Percentiles rank a stretch among this genome's conserved stretches.
Evolutionary conservation across 805 yeast species (phyloP).

Genomic region (Saccharomycodes ludwigii): DNA sequence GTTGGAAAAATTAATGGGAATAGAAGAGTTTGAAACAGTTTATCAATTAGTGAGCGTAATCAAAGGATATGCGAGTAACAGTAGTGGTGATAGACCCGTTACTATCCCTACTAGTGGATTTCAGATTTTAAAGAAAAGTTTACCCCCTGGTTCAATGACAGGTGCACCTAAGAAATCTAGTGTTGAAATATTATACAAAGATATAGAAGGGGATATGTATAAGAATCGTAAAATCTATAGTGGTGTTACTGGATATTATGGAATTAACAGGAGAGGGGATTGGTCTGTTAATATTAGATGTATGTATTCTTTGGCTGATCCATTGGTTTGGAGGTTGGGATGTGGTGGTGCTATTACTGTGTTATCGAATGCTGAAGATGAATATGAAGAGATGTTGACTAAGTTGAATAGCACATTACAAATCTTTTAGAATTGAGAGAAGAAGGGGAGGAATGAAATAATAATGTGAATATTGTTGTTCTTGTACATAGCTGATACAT

Average conservation of each 20-base stretch:
- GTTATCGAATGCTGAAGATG: conserved; percentile 68
- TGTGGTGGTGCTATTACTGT: conserved; percentile 98
- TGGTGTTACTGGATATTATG: conserved; percentile 95
- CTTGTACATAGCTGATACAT: too few species aligned
- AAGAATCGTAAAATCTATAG: conserved; percentile 71
- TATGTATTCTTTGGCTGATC: conserved; percentile 46
- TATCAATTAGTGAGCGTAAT: conserved; percentile 88
- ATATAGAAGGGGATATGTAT: conserved; percentile 20
- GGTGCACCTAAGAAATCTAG: conserved; percentile 97
- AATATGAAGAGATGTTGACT: conserved; percentile 82
- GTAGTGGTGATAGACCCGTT: conserved; percentile 6
- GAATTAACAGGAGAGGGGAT: conserved; percentile 73
- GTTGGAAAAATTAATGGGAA: conserved; percentile 73
- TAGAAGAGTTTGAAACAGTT: conserved; percentile 87
- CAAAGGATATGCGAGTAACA: conserved; percentile 39
- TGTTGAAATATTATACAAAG: conserved; percentile 59
- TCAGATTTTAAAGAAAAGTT: conserved; percentile 62
- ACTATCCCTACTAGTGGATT: conserved; percentile 43
- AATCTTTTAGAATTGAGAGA: conserved; percentile 32
- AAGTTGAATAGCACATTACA: conserved; percentile 74
- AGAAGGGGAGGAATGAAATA: neutral
- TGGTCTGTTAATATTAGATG: conserved; percentile 95
- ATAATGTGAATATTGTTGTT: too few species aligned
- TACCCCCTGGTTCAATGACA: conserved; percentile 99
- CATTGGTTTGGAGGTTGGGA: conserved; percentile 67